These are phyloP conservation scores for Graphilbum fragrans DNA, from an alignment of 2,329 filamentous ascomycete genomes.

Conservation along the genomic window DNA sequence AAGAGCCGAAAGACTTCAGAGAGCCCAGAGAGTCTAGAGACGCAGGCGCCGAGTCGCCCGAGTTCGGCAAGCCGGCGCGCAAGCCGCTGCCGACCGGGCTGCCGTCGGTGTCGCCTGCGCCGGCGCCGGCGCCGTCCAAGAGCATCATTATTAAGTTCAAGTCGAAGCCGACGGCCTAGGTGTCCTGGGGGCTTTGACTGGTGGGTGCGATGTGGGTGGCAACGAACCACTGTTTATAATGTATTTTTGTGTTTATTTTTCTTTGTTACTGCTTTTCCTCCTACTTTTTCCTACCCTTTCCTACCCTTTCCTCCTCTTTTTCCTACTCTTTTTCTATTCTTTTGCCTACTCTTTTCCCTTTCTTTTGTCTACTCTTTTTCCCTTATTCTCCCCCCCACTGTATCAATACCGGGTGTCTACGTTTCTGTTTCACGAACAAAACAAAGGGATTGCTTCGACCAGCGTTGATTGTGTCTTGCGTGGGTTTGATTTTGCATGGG, in stretches of 20 bases:
- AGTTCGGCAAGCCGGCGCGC: constrained; percentile 4
- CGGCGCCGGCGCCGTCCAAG: constrained; percentile 3
- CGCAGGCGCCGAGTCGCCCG: not conserved
- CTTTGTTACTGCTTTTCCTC: not conserved
- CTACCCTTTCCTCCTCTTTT: not conserved
- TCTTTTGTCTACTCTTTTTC: not conserved
- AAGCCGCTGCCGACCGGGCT: constrained; percentile 10
- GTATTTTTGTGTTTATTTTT: not conserved
- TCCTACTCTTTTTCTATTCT: not conserved
- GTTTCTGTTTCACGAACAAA: no score
- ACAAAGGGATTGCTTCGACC: no score
- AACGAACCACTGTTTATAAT: not conserved
- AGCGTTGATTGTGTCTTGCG: no score
- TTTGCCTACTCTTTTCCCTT: not conserved
- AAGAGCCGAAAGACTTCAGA: no score
- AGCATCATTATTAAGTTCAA: constrained; percentile 12
- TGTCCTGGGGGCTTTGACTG: not conserved
- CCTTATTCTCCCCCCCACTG: no score
- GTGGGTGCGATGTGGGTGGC: not conserved
- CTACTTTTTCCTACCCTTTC: not conserved
- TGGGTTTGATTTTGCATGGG: no score
- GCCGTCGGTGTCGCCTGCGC: not conserved
- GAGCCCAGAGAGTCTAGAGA: no score
- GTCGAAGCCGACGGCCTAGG: constrained; percentile 7
- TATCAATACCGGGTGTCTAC: no score